Conservation (phyloP, 441 rosid genomes). For the Populus hybrid region DNA sequence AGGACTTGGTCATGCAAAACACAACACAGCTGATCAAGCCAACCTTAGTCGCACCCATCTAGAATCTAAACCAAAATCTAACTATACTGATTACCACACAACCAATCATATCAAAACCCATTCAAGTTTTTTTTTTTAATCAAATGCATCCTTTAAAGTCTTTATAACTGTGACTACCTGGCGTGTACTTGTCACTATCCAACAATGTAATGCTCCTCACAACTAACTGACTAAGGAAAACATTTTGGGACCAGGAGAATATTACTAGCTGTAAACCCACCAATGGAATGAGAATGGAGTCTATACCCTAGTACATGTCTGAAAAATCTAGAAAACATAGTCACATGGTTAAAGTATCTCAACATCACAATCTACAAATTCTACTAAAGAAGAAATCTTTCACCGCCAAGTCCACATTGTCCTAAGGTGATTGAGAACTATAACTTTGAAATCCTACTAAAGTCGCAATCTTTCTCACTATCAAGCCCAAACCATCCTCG, state of each 20-base stretch:
- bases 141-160: neutral
- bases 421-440: neutral
- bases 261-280: neutral
- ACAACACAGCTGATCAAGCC: neutral
- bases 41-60: neutral
- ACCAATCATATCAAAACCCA: neutral
- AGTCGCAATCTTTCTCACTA: neutral
- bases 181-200: neutral
- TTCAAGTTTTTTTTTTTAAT: neutral
- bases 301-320: neutral
- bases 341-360: neutral
- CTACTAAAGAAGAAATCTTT: neutral
- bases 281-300: neutral
- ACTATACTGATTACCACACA: neutral
- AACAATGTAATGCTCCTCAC: neutral
- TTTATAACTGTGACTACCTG: neutral
- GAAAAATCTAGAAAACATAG: neutral
- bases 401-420: neutral
- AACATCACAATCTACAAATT: neutral
- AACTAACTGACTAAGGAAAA: neutral
- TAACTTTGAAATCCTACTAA: neutral
- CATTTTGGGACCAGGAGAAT: neutral
- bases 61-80: neutral
- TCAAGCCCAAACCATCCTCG: neutral
- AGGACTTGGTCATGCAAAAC: neutral